phyloP scores from a whole-genome alignment of 352 stramenopile species.

The Pythium periplocum region DNA sequence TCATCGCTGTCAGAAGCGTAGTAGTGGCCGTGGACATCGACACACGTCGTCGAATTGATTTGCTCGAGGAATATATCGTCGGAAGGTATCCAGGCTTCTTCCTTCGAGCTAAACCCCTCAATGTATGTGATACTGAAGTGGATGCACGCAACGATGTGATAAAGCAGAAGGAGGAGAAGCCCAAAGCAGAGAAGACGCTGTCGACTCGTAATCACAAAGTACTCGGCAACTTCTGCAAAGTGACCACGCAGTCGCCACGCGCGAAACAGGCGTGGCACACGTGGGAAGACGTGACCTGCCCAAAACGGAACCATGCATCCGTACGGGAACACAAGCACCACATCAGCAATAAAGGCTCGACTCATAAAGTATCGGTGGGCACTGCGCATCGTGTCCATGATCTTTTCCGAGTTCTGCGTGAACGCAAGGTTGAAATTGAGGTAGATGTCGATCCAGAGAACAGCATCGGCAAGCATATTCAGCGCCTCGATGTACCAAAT shows the following conservation, averaged over 20 bases:
- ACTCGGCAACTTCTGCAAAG: constrained; percentile 23
- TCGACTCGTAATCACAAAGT: constrained; percentile 30
- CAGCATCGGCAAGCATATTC: constrained; percentile 25
- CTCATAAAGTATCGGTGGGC: constrained; percentile 33
- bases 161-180: constrained; percentile 38
- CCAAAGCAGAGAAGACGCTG: constrained; percentile 35
- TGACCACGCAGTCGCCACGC: constrained; percentile 33
- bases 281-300: constrained; percentile 7
- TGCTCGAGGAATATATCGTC: constrained; percentile 33
- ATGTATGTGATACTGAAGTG: constrained; percentile 43
- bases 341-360: constrained; percentile 25
- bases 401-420: constrained; percentile 40
- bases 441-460: constrained; percentile 48
- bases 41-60: constrained; percentile 30
- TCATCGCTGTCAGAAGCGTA: constrained; percentile 16
- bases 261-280: constrained; percentile 28
- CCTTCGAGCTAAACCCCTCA: constrained; percentile 35
- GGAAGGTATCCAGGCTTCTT: constrained; percentile 40
- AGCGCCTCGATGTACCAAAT: constrained; percentile 25
- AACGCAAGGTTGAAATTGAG: constrained; percentile 44
- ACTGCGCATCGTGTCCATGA: constrained; percentile 27
- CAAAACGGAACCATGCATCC: constrained; percentile 22
- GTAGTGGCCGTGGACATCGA: constrained; percentile 17
- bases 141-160: constrained; percentile 47
- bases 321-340: constrained; percentile 31